These are phyloP conservation scores for Bryoerythrophyllum caledonicum DNA, from an alignment of 225 moss, liverwort and hornwort genomes.

Conservation along the genomic window DNA sequence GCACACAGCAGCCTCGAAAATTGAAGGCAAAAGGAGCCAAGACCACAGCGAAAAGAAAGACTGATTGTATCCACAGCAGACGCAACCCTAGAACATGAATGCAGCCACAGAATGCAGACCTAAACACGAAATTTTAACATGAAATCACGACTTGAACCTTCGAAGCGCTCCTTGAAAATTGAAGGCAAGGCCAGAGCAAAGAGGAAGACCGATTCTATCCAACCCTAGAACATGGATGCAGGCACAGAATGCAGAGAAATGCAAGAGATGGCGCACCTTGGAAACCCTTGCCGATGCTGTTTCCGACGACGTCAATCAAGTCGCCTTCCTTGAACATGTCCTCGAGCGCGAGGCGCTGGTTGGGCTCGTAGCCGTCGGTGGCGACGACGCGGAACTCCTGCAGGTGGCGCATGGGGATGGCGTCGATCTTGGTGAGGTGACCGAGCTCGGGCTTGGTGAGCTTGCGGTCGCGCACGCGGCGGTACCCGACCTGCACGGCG, in stretches of 20 bases:
- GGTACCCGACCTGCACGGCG: constrained; percentile 85
- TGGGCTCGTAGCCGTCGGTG: constrained; percentile 61
- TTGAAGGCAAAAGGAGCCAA: neutral
- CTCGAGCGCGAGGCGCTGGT: constrained; percentile 62
- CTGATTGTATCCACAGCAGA: neutral
- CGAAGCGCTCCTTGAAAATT: neutral
- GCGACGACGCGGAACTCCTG: constrained; percentile 74
- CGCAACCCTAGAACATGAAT: neutral
- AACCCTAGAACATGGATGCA: no score
- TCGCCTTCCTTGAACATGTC: constrained; percentile 82
- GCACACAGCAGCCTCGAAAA: neutral
- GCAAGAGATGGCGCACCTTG: constrained; percentile 21
- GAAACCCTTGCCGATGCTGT: constrained; percentile 86
- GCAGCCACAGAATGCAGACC: neutral
- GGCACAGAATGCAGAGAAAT: neutral
- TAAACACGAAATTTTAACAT: neutral
- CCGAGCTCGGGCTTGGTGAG: constrained; percentile 83
- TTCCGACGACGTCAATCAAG: constrained; percentile 74
- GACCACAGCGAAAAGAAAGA: neutral
- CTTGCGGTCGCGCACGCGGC: constrained; percentile 76
- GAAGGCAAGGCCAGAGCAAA: no score
- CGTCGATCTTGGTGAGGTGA: constrained; percentile 62
- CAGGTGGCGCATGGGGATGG: constrained; percentile 88
- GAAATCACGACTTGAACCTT: no score
- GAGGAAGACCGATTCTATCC: neutral